A percentile compares a stretch with the other conserved stretches of the same genome.
Evolutionary conservation across 2,329 filamentous ascomycete genomes (phyloP).

Genomic region (Exophiala dermatitidis): DNA sequence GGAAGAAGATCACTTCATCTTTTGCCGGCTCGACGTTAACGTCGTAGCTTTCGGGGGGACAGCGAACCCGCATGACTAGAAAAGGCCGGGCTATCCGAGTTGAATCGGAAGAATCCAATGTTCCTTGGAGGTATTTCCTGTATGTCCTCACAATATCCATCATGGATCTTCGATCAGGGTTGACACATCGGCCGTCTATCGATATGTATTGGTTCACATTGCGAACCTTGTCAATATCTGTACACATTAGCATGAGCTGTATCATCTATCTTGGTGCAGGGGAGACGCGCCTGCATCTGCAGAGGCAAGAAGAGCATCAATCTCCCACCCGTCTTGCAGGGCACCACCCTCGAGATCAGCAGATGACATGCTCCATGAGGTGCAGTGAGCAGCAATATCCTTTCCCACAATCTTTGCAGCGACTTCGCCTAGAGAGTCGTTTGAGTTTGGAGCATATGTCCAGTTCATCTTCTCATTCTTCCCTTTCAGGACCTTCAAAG

Average conservation of each 20-base stretch:
- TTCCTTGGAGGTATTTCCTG: constrained; percentile 42
- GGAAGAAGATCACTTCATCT: constrained; percentile 54
- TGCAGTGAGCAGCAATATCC: constrained; percentile 48
- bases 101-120: constrained; percentile 18
- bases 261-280: not conserved
- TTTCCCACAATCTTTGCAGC: constrained; percentile 51
- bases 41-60: constrained; percentile 51
- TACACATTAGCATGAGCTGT: constrained; percentile 21
- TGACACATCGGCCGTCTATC: constrained; percentile 52
- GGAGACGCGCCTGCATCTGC: constrained; percentile 3
- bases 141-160: constrained; percentile 48
- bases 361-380: constrained; percentile 26
- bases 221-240: constrained; percentile 35
- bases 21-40: constrained; percentile 58
- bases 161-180: constrained; percentile 42
- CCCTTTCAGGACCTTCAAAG: constrained; percentile 49
- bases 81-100: constrained; percentile 45
- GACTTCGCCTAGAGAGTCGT: constrained; percentile 45
- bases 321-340: constrained; percentile 32
- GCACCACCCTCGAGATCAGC: constrained; percentile 23
- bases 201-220: constrained; percentile 46
- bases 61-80: constrained; percentile 48
- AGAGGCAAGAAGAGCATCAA: constrained; percentile 46
- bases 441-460: constrained; percentile 47
- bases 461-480: constrained; percentile 57